Evolutionary conservation across 129 eudicot species (phyloP), one percentile per base, ranked within the genome.

Genomic region (Logfia minima): DNA sequence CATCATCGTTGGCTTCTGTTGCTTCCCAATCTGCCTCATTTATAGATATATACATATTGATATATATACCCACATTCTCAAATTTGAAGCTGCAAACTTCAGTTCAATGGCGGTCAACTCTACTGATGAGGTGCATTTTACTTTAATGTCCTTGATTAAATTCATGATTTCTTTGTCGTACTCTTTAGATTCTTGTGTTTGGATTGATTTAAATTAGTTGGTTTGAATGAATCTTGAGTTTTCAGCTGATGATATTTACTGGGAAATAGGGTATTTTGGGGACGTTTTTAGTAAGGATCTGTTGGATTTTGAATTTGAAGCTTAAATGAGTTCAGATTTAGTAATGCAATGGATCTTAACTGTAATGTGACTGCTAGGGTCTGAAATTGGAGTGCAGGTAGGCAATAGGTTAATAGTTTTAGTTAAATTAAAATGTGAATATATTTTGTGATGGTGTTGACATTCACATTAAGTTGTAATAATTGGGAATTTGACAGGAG

Each of bases 71-170:
- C 39, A n/a, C 74, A 51, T 32, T 52, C n/a, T 78, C 72, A 48
- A 34, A 52, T 65, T 35, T 43, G 43, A 41, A 26, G 16, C 64
- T 79, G 55, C 77, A 29, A 70, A 26, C 62, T 70, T 5, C 73
- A 70, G 53, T 68, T 66, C 85, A 78, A 89, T 87, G 91, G 85
- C 91, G 39, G 82, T 85, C 53, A 68, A 70, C 63, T 61, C 86
- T 63, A 67, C 85, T 64, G 78, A 83, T 32, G 76, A 87, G 89
- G 95, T 72, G 56, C 79, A 72, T 80, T 83, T 41, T 48, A 21
- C 19, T 72, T 66, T 22, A 39, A 7, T 73, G 61, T 18, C 21
- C 1, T 79, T 29, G 6, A 6, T 63, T 62, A n/a, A 23, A 26
- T 28, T 45, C 56, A n/a, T 51, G 18, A 79, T 72, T 62, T 39